Evolutionary conservation across 768 basidiomycete species (phyloP), one percentile per base, ranked within the genome.

Genomic region (Kwoniella sp.): DNA sequence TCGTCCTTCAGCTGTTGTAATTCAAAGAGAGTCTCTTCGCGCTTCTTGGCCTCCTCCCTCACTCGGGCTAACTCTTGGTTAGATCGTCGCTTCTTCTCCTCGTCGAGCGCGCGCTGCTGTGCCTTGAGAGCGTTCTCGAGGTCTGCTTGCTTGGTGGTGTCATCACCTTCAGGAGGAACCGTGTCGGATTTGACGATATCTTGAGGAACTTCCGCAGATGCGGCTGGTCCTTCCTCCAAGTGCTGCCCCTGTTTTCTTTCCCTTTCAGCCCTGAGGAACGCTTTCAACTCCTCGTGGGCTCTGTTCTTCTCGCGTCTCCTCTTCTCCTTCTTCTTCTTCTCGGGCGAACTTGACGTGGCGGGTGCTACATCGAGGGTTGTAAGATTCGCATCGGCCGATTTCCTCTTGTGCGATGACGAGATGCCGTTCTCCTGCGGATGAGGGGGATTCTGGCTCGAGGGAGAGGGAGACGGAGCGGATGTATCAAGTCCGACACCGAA

Each of bases 61-160:
- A 45, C 41, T 4, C 41, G 41, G 3, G 41, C 41, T n/a, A 60
- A n/a, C n/a, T 60, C 58, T 28, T 60, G 58, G 20, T 55, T 52
- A 3, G 58, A 48, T 45, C 54, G 29, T 22, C 65, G 45, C 37
- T 61, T 66, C 45, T 55, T 61, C 15, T 58, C 47, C 53, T 66
- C 59, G 22, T 56, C 23, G 12, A 31, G 41, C 11, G 41, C 28
- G 13, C 30, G 53, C 17, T 28, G 26, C 22, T 54, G 26, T 20
- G 29, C 53, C 29, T 54, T 31, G 28, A 29, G 28, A 20, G 53
- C 26, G 5, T 30, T 54, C 53, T 26, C 20, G 13, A 30, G 29
- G 4, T 30, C 31, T 12, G 25, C 25, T 23, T 8, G 28, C 2
- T 5, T 28, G 29, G 17, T 29, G 13, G 2, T 7, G 28, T 22